Percentiles rank a stretch among this genome's conserved stretches.
These are phyloP conservation scores for Colletotrichum sp. DNA, from an alignment of 2,329 filamentous ascomycete species.

Conservation along the genomic window DNA sequence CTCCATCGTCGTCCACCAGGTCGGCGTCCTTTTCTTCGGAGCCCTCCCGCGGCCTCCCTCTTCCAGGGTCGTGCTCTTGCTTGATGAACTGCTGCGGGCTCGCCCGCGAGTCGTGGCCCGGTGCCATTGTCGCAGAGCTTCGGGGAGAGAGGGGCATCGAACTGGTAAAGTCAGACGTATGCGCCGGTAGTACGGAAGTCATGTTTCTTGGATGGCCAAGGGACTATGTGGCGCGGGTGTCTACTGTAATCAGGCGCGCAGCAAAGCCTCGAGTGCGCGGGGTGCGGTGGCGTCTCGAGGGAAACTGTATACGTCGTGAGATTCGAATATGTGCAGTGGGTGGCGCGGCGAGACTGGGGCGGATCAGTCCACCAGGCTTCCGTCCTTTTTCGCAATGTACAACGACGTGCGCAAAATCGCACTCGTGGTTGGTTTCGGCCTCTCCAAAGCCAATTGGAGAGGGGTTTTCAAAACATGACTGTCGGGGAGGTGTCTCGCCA, in stretches of 20 bases:
- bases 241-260: constrained; percentile 10
- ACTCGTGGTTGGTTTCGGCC: constrained; percentile 22
- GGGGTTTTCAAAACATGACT: constrained; percentile 37
- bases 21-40: constrained; percentile 48
- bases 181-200: constrained; percentile 47
- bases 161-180: constrained; percentile 42
- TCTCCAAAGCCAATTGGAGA: constrained; percentile 35
- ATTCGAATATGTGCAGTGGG: background rate
- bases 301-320: background rate
- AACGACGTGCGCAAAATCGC: constrained; percentile 2
- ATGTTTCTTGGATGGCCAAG: constrained; percentile 30
- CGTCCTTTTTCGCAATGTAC: background rate
- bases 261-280: background rate
- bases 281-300: background rate
- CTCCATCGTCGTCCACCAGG: constrained; percentile 43
- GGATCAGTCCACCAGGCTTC: background rate
- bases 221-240: background rate
- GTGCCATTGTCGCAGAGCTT: constrained; percentile 45
- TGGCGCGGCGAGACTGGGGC: background rate
- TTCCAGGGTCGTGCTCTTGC: constrained; percentile 43
- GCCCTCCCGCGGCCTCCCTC: constrained; percentile 46
- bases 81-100: constrained; percentile 43
- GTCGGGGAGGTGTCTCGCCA: constrained; percentile 13
- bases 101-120: constrained; percentile 43
- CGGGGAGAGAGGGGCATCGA: constrained; percentile 43